Evolutionary conservation across 1,139 yeast genomes (phyloP).

Genomic region (Magnusiomyces sp.): DNA sequence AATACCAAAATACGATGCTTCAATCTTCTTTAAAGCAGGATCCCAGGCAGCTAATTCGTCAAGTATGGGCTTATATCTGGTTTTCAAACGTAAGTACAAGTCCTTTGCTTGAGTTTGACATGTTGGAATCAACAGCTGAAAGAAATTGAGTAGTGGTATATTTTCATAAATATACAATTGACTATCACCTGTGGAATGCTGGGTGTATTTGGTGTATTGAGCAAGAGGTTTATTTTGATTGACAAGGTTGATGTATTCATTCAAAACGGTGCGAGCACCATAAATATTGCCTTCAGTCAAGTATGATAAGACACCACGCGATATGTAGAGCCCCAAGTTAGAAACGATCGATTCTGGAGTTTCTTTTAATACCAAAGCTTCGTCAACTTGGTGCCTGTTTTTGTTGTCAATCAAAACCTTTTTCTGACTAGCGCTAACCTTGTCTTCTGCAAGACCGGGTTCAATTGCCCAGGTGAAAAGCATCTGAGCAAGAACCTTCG

Average conservation of each 20-base stretch:
- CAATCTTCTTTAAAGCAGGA: conserved; percentile 32
- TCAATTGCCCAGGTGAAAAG: conserved; percentile 50
- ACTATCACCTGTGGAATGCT: conserved; percentile 11
- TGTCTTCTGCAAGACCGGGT: conserved; percentile 19
- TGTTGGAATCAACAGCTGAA: conserved; percentile 59
- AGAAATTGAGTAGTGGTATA: conserved; percentile 48
- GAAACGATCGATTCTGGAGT: conserved; percentile 15
- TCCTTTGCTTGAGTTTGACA: conserved; percentile 48
- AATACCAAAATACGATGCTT: conserved; percentile 50
- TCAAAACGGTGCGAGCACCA: conserved; percentile 42
- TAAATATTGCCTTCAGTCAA: conserved; percentile 55
- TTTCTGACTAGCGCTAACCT: background rate
- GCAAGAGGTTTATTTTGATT: background rate
- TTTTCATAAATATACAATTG: conserved; percentile 26
- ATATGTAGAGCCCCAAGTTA: conserved; percentile 45
- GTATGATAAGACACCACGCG: conserved; percentile 65
- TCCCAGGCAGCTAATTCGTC: conserved; percentile 35
- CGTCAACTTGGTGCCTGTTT: background rate
- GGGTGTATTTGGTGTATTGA: conserved; percentile 2
- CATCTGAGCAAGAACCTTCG: conserved; percentile 44
- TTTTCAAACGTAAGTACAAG: conserved; percentile 45
- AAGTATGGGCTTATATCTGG: conserved; percentile 45
- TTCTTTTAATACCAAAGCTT: background rate
- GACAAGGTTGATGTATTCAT: conserved; percentile 31
- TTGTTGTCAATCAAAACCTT: too few relatives aligned